Base-by-base conservation (phyloP, 2,329 filamentous ascomycete species). In the Elsinoe fawcettii region DNA sequence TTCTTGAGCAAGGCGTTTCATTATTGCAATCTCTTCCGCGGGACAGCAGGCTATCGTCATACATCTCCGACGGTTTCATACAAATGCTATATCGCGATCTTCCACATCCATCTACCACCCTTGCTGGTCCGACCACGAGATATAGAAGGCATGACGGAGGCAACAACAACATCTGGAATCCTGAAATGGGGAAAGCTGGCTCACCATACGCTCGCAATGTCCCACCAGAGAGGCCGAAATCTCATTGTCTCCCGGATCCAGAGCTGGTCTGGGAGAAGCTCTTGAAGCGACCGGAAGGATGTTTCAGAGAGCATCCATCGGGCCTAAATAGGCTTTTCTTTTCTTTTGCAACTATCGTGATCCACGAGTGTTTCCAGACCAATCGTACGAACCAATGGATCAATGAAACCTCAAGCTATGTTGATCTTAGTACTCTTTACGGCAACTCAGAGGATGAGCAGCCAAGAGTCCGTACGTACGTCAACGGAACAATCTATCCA, bases 111-210 rank as follows among this genome's bases (percentile, higher is more conserved):
- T 68, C 75, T 4, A 69, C 72, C 1, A 76, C 75, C 18, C 62
- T 74, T 11, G 73, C 75, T 39, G 77, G 77, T 11, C 77, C 77
- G 4, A 69, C 71, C 6, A 63, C 72, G 11, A 70, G 71, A 59
- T 77, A 76, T 62, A 66, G 75, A 61, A 64, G 69, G 59, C 71
- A 75, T 59, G 75, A 77, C 60, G 75, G 75, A 4, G 68, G 73
- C 34, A 67, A 67, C 18, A 77, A 77, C 63, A 80, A 77, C 60
- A 74, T 72, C 4, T 77, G 75, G 72, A 63, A 69, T 39, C 76
- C 77, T 1, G 74, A 79, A 54, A 75, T 80, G 69, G 78, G 78
- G 61, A 79, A 78, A 62, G 77, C 78, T 12, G 77, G 77, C 5
- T 70, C 73, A 2, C 73, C 74, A 2, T 77, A 77, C 63, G 65